Percentiles rank a stretch among this genome's conserved stretches.
phyloP scores from a whole-genome alignment of 192 early-diverging fungal species.

The Funneliformis geosporum region DNA sequence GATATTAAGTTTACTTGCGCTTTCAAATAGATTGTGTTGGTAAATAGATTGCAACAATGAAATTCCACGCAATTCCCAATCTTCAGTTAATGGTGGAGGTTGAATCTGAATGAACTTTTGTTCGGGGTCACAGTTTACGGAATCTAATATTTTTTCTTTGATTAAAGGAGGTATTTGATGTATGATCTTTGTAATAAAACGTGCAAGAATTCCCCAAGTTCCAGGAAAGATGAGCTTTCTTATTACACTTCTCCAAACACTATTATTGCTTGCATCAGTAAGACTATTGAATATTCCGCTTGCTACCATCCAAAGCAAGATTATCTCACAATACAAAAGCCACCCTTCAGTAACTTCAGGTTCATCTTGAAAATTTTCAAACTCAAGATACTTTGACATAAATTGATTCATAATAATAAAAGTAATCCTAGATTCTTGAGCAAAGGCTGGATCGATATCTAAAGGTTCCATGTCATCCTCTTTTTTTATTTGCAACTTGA shows the following conservation, averaged over 20 bases:
- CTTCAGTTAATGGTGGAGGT: conserved; percentile 48
- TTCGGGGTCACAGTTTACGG: background rate
- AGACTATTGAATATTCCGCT: conserved; percentile 39
- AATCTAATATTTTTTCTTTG: conserved; percentile 11
- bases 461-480: conserved; percentile 19
- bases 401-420: conserved; percentile 42
- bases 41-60: conserved; percentile 45
- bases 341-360: conserved; percentile 35
- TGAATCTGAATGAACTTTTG: conserved; percentile 34
- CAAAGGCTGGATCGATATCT: conserved; percentile 34
- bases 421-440: conserved; percentile 42
- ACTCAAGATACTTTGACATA: conserved; percentile 40
- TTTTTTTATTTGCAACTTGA: conserved; percentile 11
- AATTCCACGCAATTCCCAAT: conserved; percentile 51
- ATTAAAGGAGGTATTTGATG: conserved; percentile 38
- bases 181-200: conserved; percentile 42
- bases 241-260: conserved; percentile 35
- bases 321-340: conserved; percentile 50
- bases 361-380: conserved; percentile 9
- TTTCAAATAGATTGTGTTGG: conserved; percentile 3
- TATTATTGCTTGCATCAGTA: conserved; percentile 21
- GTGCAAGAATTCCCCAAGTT: conserved; percentile 41
- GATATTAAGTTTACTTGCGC: background rate
- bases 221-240: conserved; percentile 30
- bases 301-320: conserved; percentile 56